Evolutionary conservation across 2,329 filamentous ascomycete species (phyloP), one percentile per base, ranked within the genome.

Genomic region (Sporothrix sp.): DNA sequence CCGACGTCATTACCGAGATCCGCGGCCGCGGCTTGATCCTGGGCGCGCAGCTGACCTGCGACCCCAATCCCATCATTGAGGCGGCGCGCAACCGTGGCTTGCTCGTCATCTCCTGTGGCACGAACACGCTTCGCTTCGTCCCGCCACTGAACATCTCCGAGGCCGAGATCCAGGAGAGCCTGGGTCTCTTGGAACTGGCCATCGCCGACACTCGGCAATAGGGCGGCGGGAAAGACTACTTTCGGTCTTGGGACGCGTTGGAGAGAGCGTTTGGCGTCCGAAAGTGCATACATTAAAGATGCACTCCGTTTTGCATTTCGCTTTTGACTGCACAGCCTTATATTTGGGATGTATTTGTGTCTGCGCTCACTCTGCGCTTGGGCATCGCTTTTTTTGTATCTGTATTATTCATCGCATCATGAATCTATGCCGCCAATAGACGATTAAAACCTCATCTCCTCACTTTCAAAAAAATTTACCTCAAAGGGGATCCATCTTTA

Each of bases 111-210:
- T 96, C 89, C 1, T 91, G 88, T 25, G 93, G 93, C 1, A 89
- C 82, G 27, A 95, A 97, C 63, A 96, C 90, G 8, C 69, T 98
- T 58, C 76, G 93, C 43, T 95, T 98, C 60, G 89, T 97, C 51
- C 93, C 93, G 28, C 85, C 87, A 54, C 70, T 98, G 62, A 81
- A 82, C 6, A 85, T 98, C 52, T 84, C 79, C 1, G 81, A 87
- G 58, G 78, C 77, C 23, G 86, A 96, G 74, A 93, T 97, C 57
- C 73, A 82, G 58, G 74, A 84, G 57, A 89, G 87, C 0, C 70
- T 96, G 65, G 69, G 71, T 37, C 89, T 95, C 48, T 64, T 97
- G 54, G 84, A 83, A 58, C 76, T 87, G 59, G 78, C 79, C 4
- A 80, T 84, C 54, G 62, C 61, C 23, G 67, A 69, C 35, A 73